Base-by-base conservation (phyloP, 805 yeast genomes). In the Grigorovia transvaalensis region DNA sequence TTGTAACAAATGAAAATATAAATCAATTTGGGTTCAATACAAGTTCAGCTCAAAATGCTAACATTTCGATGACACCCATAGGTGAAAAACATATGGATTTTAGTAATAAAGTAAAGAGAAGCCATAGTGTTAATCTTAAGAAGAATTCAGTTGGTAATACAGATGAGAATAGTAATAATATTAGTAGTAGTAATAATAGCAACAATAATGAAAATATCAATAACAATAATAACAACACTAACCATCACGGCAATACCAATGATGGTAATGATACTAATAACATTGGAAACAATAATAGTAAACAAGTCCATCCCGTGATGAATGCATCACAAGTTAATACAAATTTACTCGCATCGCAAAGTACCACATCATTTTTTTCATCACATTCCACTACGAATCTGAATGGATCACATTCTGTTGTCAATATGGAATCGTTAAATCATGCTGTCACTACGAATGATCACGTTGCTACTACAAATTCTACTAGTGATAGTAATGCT, bases 21-120 rank as follows among this genome's bases (percentile, higher is more conserved):
- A 81, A 84, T 63, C 86, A 85, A 60, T 81, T 82, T 72, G 86
- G 90, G 49, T 73, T 81, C 59, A 75, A 80, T 62, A 76, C 81
- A 1, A 67, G 76, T 15, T 75, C 74, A 35, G 73, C 77, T 2
- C 71, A 75, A 8, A 67, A 70, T 51, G 64, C 77, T 3, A 81
- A 87, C 1, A 70, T 81, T 58, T 79, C 87, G 0, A 85, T 86
- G 93, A 86, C 95, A 0, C 95, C 93, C 1, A 80, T 85, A 4
- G 76, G 87, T 2, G 95, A 86, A 57, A 81, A 72, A 51, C 64
- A 69, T 42, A 62, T 58, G 44, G 67, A 62, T 55, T 57, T 62
- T 46, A 58, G 60, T 9, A 53, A 49, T 41, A 57, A 58, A 45
- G 40, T 59, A 0, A 62, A 57, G 49, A 58, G 64, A 48, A 57